Conservation (phyloP, 768 basidiomycete species). For the Clathrus columnatus region DNA sequence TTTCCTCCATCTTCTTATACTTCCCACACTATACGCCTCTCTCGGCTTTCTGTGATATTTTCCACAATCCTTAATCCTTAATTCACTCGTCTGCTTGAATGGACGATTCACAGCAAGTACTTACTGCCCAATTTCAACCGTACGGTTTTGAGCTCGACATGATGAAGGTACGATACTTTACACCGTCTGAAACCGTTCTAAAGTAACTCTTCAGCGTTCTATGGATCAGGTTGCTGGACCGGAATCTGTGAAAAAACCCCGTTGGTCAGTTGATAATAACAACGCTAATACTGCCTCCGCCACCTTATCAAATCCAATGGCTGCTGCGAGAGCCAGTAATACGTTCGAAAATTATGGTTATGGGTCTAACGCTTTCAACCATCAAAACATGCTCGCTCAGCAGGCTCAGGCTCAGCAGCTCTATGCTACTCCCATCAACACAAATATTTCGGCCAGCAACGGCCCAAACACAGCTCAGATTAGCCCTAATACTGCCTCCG, state of each 20-base stretch:
- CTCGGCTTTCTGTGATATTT: background rate
- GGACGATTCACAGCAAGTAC: constrained; percentile 70
- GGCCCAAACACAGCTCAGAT: constrained; percentile 50
- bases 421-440: constrained; percentile 56
- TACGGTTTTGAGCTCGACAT: constrained; percentile 83
- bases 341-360: constrained; percentile 85
- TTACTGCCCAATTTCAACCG: constrained; percentile 57
- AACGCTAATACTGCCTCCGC: constrained; percentile 31
- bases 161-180: constrained; percentile 62
- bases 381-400: constrained; percentile 37
- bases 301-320: constrained; percentile 23
- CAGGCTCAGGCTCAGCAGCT: constrained; percentile 28
- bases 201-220: constrained; percentile 48
- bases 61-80: constrained; percentile 5
- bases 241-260: constrained; percentile 75
- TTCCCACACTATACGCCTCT: constrained; percentile 16
- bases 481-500: constrained; percentile 55
- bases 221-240: constrained; percentile 79
- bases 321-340: constrained; percentile 38
- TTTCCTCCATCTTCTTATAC: constrained; percentile 35
- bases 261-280: constrained; percentile 49
- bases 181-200: background rate
- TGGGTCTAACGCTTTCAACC: constrained; percentile 60
- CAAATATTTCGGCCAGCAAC: constrained; percentile 33
- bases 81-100: constrained; percentile 29